Conservation (phyloP, 2,329 filamentous ascomycete genomes). For the Clonostachys sp. region DNA sequence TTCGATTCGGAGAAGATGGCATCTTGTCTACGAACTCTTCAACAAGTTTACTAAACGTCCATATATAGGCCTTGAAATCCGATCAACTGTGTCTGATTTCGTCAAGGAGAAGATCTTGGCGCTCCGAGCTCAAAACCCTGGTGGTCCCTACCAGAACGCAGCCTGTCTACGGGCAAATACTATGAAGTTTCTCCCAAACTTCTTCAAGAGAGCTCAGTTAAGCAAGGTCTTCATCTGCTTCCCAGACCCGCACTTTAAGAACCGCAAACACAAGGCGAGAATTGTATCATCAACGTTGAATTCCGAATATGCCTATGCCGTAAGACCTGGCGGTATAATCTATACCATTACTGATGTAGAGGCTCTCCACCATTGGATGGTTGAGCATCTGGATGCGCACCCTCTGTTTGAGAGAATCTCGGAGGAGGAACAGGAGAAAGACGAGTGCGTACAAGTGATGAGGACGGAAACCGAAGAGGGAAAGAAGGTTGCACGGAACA, state of each 20-base stretch:
- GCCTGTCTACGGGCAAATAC: slow-evolving; percentile 87
- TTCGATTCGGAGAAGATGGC: neutral
- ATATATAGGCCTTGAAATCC: slow-evolving; percentile 78
- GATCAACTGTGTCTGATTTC: slow-evolving; percentile 83
- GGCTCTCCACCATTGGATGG: slow-evolving; percentile 92
- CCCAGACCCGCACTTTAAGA: slow-evolving; percentile 97
- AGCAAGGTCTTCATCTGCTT: slow-evolving; percentile 96
- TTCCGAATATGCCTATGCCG: slow-evolving; percentile 87
- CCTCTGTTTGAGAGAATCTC: slow-evolving; percentile 73
- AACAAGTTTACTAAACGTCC: slow-evolving; percentile 1
- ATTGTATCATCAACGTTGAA: slow-evolving; percentile 87
- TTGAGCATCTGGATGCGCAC: slow-evolving; percentile 74
- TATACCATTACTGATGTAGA: slow-evolving; percentile 98
- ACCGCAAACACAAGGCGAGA: slow-evolving; percentile 91
- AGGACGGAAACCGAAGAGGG: slow-evolving; percentile 87
- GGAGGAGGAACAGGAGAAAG: slow-evolving; percentile 61
- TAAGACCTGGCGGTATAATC: slow-evolving; percentile 77
- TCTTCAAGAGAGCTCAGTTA: slow-evolving; percentile 79
- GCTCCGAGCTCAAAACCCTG: slow-evolving; percentile 61
- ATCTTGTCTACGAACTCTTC: too few species aligned
- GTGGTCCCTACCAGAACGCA: slow-evolving; percentile 73
- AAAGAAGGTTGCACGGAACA: slow-evolving; percentile 91
- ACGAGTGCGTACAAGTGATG: slow-evolving; percentile 70
- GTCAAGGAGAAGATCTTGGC: slow-evolving; percentile 84
- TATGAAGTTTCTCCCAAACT: slow-evolving; percentile 99